Evolutionary conservation across 768 basidiomycete species (phyloP).

Genomic region (Tylopilus rubrobrunneus): DNA sequence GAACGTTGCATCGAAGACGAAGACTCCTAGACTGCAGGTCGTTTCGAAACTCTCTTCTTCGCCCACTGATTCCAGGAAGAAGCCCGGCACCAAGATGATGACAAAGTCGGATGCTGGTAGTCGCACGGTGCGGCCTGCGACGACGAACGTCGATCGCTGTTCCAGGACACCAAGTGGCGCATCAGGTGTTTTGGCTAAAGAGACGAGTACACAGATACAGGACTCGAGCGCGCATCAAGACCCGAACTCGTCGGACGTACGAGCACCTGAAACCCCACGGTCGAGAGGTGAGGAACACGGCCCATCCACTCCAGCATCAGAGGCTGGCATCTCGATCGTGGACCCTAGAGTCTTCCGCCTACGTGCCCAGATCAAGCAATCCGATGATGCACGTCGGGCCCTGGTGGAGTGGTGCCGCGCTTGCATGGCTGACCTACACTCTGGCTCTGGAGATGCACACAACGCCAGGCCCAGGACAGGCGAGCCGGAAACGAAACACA

Average conservation of each 20-base stretch:
- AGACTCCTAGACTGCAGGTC: background rate
- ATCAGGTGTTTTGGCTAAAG: background rate
- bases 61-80: background rate
- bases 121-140: background rate
- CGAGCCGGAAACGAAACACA: background rate
- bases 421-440: background rate
- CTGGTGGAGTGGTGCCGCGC: conserved; percentile 13
- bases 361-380: conserved; percentile 4
- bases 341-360: conserved; percentile 12
- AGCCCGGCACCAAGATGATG: background rate
- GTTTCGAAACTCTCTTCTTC: background rate
- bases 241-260: background rate
- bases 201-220: background rate
- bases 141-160: background rate
- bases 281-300: background rate
- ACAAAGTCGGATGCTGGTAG: background rate
- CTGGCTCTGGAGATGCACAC: background rate
- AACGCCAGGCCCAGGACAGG: background rate
- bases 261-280: background rate
- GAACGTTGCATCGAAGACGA: background rate
- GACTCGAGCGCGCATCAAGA: background rate
- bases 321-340: background rate
- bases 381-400: background rate
- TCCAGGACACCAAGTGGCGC: background rate
- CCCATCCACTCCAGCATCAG: background rate